Conservation (phyloP, 768 basidiomycete genomes). For the Boletus barrowsii region DNA sequence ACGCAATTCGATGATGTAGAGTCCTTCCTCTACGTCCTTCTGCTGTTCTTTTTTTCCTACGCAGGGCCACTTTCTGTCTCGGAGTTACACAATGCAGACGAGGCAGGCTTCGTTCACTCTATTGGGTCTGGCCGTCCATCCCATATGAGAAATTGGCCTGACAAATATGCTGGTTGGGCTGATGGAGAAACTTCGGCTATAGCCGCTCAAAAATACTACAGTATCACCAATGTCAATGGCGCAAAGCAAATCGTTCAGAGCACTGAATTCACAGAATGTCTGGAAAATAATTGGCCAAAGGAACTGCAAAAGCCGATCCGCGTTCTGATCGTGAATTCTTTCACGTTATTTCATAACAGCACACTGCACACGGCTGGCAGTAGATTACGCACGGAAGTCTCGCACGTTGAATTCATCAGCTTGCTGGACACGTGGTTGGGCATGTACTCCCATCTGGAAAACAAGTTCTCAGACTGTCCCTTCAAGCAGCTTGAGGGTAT, state of each 20-base stretch:
- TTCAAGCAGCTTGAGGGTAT: too few species aligned
- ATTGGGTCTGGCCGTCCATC: neutral
- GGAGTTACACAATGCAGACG: neutral
- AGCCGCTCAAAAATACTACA: too few species aligned
- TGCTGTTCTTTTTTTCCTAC: neutral
- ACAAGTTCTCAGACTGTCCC: neutral
- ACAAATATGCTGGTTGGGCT: neutral
- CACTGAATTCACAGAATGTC: neutral
- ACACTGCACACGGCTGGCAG: neutral
- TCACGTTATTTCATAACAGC: too few species aligned
- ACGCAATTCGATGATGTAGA: constrained; percentile 2
- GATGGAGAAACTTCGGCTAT: neutral
- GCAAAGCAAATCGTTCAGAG: too few species aligned
- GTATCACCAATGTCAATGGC: too few species aligned
- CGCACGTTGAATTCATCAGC: neutral
- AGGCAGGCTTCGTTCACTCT: neutral
- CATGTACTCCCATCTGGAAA: neutral
- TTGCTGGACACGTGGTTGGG: neutral
- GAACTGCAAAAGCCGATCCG: neutral
- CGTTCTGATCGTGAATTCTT: neutral
- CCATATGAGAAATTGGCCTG: neutral
- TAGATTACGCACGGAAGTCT: neutral
- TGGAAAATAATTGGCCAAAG: neutral
- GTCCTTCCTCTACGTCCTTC: constrained; percentile 1
- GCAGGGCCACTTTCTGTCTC: neutral